Evolutionary conservation across 345 rosid genomes (phyloP).

Genomic region (Litchi chinensis): DNA sequence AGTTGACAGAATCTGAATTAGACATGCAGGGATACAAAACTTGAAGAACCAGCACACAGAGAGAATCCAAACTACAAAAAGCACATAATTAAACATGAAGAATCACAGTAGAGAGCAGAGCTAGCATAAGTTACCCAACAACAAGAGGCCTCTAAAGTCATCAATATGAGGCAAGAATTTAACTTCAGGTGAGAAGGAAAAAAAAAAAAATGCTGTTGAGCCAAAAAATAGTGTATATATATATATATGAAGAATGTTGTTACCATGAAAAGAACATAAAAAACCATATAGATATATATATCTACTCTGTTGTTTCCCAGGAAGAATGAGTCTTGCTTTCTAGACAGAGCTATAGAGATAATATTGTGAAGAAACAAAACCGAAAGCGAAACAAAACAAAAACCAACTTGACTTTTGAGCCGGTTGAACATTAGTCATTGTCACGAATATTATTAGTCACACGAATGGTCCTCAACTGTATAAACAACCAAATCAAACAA

Average conservation of each 20-base stretch:
- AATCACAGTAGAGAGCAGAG: neutral
- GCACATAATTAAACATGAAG: neutral
- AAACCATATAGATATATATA: neutral
- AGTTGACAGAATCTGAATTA: too few species aligned
- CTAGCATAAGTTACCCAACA: neutral
- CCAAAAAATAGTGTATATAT: neutral
- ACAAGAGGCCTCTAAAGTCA: neutral
- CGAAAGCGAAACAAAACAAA: neutral
- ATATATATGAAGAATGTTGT: neutral
- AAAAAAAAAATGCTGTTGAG: neutral
- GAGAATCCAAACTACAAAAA: constrained; percentile 7
- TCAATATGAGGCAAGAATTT: neutral
- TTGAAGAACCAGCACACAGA: neutral
- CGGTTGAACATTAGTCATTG: too few species aligned
- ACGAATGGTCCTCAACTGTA: neutral
- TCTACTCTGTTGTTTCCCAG: neutral
- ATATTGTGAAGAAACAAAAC: neutral
- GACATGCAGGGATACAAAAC: too few species aligned
- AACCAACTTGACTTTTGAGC: neutral
- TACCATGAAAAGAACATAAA: neutral
- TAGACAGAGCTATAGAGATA: neutral
- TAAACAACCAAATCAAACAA: neutral
- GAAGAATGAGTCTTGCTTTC: neutral
- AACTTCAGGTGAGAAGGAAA: neutral
- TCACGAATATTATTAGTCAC: too few species aligned